Conservation (phyloP, 2,329 filamentous ascomycete species). For the Botryotinia calthae region DNA sequence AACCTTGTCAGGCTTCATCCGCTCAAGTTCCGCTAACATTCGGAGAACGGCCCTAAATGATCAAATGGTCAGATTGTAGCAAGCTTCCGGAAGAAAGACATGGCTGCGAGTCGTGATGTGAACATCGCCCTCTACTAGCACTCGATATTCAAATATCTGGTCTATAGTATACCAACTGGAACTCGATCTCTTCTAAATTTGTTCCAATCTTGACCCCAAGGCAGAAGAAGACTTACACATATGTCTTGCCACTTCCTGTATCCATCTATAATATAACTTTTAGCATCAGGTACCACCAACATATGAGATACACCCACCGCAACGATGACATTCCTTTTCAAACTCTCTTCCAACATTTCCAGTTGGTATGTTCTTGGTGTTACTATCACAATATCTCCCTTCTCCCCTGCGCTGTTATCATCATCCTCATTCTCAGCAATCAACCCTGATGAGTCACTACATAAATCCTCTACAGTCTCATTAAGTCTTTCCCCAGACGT, state of each 20-base stretch:
- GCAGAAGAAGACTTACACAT: conserved; percentile 18
- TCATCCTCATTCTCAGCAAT: neutral
- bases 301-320: conserved; percentile 48
- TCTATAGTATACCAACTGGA: neutral
- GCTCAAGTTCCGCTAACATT: conserved; percentile 63
- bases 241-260: conserved; percentile 21
- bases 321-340: conserved; percentile 68
- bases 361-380: conserved; percentile 56
- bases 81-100: neutral
- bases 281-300: neutral
- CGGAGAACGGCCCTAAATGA: conserved; percentile 55
- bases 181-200: neutral
- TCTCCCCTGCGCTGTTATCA: neutral
- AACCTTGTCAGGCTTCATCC: conserved; percentile 53
- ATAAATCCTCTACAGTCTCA: neutral
- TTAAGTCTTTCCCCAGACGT: neutral
- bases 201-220: neutral
- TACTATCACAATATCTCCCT: conserved; percentile 26
- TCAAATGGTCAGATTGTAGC: neutral
- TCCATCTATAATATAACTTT: conserved; percentile 17
- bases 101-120: neutral
- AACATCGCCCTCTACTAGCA: neutral
- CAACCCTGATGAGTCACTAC: neutral
- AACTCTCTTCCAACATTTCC: conserved; percentile 72
- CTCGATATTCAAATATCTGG: neutral